A percentile compares a stretch with the other conserved stretches of the same genome.
Evolutionary conservation across 2,329 filamentous ascomycete species (phyloP).

Genomic region (Didymella segeticola): DNA sequence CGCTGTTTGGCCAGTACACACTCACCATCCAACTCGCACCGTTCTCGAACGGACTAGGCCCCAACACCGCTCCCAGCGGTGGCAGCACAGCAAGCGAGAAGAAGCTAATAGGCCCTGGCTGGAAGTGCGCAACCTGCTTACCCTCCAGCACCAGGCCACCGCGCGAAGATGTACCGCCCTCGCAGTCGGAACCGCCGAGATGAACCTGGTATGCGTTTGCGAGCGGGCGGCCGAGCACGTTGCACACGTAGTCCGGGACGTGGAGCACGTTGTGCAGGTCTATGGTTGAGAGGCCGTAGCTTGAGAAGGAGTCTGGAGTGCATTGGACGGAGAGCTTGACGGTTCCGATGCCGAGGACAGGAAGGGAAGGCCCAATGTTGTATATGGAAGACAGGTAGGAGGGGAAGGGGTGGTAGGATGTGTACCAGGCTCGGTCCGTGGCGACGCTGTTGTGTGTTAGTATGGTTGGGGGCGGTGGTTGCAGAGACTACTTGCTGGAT

Average conservation of each 20-base stretch:
- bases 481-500: neutral
- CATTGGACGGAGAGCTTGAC: constrained; percentile 5
- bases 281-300: neutral
- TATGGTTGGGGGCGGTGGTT: neutral
- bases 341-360: constrained; percentile 5
- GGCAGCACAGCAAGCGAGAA: constrained; percentile 4
- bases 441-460: neutral
- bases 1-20: neutral
- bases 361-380: neutral
- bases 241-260: neutral
- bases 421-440: constrained; percentile 6
- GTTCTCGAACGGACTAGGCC: neutral
- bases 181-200: neutral
- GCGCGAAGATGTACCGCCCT: neutral
- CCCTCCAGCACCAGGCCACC: neutral
- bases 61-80: neutral
- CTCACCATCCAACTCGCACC: neutral
- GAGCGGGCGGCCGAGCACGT: constrained; percentile 4
- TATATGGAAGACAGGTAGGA: constrained; percentile 2
- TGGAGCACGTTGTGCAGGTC: constrained; percentile 9
- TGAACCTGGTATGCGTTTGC: neutral
- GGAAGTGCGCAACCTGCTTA: constrained; percentile 2
- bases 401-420: neutral
- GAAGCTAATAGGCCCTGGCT: neutral
- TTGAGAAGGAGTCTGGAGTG: neutral